These are phyloP conservation scores for Hymenoscyphus repandus DNA, from an alignment of 2,329 filamentous ascomycete species.

Conservation along the genomic window DNA sequence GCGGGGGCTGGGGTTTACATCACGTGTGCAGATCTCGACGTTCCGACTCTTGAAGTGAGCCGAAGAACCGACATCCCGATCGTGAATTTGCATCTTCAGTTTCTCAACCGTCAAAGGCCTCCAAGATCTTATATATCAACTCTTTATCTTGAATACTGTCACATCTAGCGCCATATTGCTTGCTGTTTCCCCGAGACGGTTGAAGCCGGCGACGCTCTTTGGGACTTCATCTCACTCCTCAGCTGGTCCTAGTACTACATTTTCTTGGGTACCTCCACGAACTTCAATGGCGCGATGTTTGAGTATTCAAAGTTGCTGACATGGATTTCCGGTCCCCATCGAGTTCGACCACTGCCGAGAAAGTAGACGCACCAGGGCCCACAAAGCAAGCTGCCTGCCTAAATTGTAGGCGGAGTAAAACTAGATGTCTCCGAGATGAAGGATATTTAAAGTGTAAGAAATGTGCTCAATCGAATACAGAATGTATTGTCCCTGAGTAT, in stretches of 20 bases:
- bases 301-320: not conserved
- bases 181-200: too few relatives aligned
- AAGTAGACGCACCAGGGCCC: slow-evolving; percentile 8
- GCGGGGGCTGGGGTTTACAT: too few relatives aligned
- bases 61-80: too few relatives aligned
- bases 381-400: slow-evolving; percentile 49
- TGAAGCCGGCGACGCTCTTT: too few relatives aligned
- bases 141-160: too few relatives aligned
- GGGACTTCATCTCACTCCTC: too few relatives aligned
- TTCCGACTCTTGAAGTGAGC: too few relatives aligned
- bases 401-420: slow-evolving; percentile 62
- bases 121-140: too few relatives aligned
- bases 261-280: not conserved
- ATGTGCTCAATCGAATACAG: slow-evolving; percentile 50
- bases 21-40: too few relatives aligned
- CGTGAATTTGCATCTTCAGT: too few relatives aligned
- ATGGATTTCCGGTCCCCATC: slow-evolving; percentile 18
- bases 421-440: slow-evolving; percentile 56
- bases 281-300: not conserved
- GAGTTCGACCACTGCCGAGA: slow-evolving; percentile 19
- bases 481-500: slow-evolving; percentile 68
- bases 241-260: not conserved
- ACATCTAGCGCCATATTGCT: too few relatives aligned
- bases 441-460: slow-evolving; percentile 52
- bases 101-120: too few relatives aligned